Percentiles rank a stretch among this genome's conserved stretches.
Evolutionary conservation across 2,329 filamentous ascomycete genomes (phyloP).

Genomic region (Cyphellophora attinorum): DNA sequence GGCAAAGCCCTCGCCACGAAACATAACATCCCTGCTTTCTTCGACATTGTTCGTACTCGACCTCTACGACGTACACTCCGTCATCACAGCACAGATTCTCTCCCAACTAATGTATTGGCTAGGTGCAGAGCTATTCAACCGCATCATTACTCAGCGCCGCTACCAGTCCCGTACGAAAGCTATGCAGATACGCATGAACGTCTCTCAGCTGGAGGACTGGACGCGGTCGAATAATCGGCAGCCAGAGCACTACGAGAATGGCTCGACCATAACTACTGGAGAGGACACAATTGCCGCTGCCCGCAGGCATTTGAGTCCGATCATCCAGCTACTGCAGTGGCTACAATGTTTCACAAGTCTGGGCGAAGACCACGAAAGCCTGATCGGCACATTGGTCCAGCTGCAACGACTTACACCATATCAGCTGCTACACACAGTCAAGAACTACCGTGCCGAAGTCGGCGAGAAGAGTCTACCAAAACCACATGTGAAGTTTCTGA

Average conservation of each 20-base stretch:
- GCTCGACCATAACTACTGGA: conserved; percentile 73
- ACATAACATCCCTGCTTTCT: conserved; percentile 88
- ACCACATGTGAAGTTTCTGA: conserved; percentile 76
- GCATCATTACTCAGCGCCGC: conserved; percentile 91
- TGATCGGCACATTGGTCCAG: conserved; percentile 82
- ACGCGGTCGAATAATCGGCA: conserved; percentile 85
- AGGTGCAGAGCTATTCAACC: conserved; percentile 91
- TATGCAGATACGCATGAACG: conserved; percentile 99
- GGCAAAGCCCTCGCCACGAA: conserved; percentile 84
- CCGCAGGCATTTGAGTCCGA: conserved; percentile 73
- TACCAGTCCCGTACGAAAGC: conserved; percentile 94
- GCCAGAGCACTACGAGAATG: conserved; percentile 90
- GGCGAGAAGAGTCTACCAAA: conserved; percentile 88
- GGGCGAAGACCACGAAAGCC: conserved; percentile 77
- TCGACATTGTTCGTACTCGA: conserved; percentile 96
- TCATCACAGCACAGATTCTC: conserved; percentile 85
- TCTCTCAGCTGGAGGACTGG: conserved; percentile 93
- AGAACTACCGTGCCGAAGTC: conserved; percentile 88
- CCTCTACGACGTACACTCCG: conserved; percentile 96
- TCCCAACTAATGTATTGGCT: conserved; percentile 95
- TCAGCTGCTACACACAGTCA: conserved; percentile 83
- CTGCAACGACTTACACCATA: conserved; percentile 74
- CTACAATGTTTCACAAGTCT: conserved; percentile 94
- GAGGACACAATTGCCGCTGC: conserved; percentile 81
- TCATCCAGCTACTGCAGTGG: conserved; percentile 94